Conservation (phyloP, 257 asterid species). For the Jaltomata sinuosa region DNA sequence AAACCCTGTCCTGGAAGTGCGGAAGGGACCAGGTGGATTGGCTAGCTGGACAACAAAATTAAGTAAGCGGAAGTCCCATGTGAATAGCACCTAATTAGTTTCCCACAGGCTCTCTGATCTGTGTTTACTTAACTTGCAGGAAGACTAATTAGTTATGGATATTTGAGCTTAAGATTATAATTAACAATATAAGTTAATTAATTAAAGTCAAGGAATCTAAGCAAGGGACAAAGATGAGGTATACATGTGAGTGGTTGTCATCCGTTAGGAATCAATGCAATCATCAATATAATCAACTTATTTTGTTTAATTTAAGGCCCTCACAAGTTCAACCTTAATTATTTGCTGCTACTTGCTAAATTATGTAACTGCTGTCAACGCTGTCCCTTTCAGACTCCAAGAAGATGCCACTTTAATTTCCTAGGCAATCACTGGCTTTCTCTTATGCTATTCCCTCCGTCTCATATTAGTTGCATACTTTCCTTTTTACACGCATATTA, state of each 20-base stretch:
- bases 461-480: too few species aligned
- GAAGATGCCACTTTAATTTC: background rate
- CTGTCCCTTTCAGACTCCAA: background rate
- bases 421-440: background rate
- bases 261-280: background rate
- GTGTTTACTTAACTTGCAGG: background rate
- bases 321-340: background rate
- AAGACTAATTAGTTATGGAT: background rate
- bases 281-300: background rate
- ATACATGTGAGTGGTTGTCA: conserved; percentile 6
- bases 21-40: background rate
- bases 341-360: background rate
- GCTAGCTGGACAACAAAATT: background rate
- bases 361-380: background rate
- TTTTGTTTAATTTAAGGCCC: background rate
- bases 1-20: too few species aligned
- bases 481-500: too few species aligned
- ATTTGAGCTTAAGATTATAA: background rate
- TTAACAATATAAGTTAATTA: background rate
- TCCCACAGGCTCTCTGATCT: background rate
- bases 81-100: background rate
- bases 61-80: background rate
- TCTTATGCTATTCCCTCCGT: too few species aligned
- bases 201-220: background rate
- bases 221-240: conserved; percentile 4